Percentiles rank a stretch among this genome's conserved stretches.
Conservation (phyloP, 345 rosid species). For the Euphorbia pulcherrima region DNA sequence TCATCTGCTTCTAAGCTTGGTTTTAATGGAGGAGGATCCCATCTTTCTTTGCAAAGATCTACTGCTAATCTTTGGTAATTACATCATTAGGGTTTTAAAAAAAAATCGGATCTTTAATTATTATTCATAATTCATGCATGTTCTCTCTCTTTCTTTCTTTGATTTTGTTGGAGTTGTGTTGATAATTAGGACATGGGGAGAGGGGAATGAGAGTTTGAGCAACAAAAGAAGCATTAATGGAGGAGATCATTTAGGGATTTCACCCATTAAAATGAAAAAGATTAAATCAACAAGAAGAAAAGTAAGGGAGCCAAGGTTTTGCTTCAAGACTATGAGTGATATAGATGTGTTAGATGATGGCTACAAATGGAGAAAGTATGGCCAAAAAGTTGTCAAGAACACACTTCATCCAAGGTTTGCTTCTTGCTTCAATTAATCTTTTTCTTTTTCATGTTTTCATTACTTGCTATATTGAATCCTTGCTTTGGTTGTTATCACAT, state of each 20-base stretch:
- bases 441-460: neutral
- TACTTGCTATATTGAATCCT: slow-evolving; percentile 9
- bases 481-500: slow-evolving; percentile 5
- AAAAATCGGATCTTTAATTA: neutral
- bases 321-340: slow-evolving; percentile 96
- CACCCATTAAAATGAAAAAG: slow-evolving; percentile 74
- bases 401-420: slow-evolving; percentile 92
- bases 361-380: slow-evolving; percentile 96
- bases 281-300: slow-evolving; percentile 73
- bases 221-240: slow-evolving; percentile 42
- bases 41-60: slow-evolving; percentile 58
- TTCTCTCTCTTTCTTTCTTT: neutral
- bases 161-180: neutral
- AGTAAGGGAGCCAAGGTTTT: slow-evolving; percentile 95
- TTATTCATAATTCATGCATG: neutral
- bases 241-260: slow-evolving; percentile 42
- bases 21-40: slow-evolving; percentile 37
- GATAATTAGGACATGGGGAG: slow-evolving; percentile 56
- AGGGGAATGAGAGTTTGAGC: slow-evolving; percentile 30
- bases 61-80: slow-evolving; percentile 62
- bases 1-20: slow-evolving; percentile 34
- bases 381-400: slow-evolving; percentile 98
- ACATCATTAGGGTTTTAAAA: neutral
- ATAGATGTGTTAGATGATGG: slow-evolving; percentile 97
- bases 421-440: neutral